A percentile compares a stretch with the other conserved stretches of the same genome.
Evolutionary conservation across 2,329 filamentous ascomycete genomes (phyloP).

Genomic region (Daldinia sp.): DNA sequence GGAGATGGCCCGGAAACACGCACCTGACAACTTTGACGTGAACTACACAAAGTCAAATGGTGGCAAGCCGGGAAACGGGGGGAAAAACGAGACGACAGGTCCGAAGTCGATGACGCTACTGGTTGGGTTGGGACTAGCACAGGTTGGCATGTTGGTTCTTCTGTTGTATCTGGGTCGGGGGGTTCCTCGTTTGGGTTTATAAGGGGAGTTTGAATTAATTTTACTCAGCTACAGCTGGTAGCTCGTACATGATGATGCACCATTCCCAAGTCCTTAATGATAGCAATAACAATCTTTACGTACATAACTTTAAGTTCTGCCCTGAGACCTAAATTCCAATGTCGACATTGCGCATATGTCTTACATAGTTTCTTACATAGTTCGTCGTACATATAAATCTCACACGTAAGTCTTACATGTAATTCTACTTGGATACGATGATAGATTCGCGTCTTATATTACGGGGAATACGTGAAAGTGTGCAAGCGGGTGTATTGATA

Average conservation of each 20-base stretch:
- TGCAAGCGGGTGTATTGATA: not conserved
- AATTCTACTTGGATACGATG: no score
- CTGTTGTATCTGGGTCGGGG: conserved; percentile 20
- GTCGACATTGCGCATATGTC: not conserved
- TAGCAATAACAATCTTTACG: not conserved
- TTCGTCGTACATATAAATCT: not conserved
- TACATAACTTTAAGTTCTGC: not conserved
- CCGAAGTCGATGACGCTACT: conserved; percentile 24
- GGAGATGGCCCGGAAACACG: conserved; percentile 47
- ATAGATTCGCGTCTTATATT: not conserved
- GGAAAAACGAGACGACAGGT: not conserved
- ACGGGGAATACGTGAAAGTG: not conserved
- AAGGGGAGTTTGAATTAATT: conserved; percentile 14
- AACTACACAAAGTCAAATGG: not conserved
- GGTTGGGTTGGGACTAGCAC: conserved; percentile 23
- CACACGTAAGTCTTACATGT: no score
- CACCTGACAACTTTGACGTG: conserved; percentile 43
- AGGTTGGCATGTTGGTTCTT: conserved; percentile 15
- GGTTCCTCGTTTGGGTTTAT: conserved; percentile 18
- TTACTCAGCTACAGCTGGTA: not conserved
- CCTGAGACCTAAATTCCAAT: not conserved
- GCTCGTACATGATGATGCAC: not conserved
- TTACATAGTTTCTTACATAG: no score
- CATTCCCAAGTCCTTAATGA: not conserved
- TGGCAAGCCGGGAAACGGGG: not conserved